These are phyloP conservation scores for Fusarium illudens DNA, from an alignment of 2,329 filamentous ascomycete species.

Conservation along the genomic window DNA sequence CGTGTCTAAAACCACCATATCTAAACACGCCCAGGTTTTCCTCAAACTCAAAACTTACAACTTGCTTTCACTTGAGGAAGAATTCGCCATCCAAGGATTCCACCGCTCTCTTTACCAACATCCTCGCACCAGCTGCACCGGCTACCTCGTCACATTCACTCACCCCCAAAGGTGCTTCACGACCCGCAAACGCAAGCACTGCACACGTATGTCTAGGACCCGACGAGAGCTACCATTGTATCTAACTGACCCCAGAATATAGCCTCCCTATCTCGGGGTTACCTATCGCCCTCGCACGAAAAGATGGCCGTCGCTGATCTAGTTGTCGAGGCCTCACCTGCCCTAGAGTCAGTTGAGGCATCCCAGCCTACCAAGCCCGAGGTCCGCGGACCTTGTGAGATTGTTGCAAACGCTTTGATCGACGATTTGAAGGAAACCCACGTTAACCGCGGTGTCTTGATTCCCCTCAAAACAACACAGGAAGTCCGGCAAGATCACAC, in stretches of 20 bases:
- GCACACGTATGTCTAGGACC: constrained; percentile 3
- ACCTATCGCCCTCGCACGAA: background rate
- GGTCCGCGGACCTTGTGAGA: constrained; percentile 32
- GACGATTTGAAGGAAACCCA: constrained; percentile 49
- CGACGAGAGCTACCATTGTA: background rate
- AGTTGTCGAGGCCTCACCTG: constrained; percentile 8
- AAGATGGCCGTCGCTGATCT: constrained; percentile 30
- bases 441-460: constrained; percentile 59
- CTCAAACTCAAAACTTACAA: background rate
- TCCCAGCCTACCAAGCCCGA: constrained; percentile 30
- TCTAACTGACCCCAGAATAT: background rate
- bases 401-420: constrained; percentile 50
- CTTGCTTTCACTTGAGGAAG: constrained; percentile 11
- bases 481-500: constrained; percentile 68
- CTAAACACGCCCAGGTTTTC: background rate
- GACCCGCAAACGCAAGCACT: background rate
- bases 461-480: constrained; percentile 71
- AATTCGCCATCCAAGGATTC: constrained; percentile 3
- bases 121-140: background rate
- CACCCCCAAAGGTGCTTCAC: background rate
- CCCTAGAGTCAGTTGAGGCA: constrained; percentile 15
- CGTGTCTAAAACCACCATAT: background rate
- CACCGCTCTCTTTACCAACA: background rate
- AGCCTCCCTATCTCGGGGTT: background rate
- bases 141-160: background rate